Evolutionary conservation across 2,329 filamentous ascomycete genomes (phyloP), one percentile per base, ranked within the genome.

Genomic region (Decorospora gaudefroyi): DNA sequence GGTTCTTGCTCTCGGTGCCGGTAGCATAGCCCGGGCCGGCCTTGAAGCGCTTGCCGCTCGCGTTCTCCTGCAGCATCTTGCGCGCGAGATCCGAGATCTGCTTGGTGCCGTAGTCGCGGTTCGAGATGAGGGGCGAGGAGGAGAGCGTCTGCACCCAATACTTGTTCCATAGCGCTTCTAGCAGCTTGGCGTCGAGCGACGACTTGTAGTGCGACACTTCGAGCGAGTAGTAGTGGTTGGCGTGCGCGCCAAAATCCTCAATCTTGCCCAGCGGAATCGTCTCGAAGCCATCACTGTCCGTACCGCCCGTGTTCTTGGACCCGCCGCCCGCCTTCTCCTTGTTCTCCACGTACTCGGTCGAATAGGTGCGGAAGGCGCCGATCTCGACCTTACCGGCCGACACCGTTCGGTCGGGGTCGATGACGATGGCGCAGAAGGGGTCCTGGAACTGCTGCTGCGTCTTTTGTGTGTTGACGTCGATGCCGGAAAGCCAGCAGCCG

Each of bases 61-160:
- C 69, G 6, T 76, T 82, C 2, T 84, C 82, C 54, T 90, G 84
- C 56, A 79, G 78, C 56, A 95, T 86, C 74, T 96, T 96, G 55
- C 84, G 82, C 27, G 87, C 87, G 29, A 97, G 77, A 69, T 99
- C 93, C 34, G 85, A 77, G 73, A 99, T 93, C 72, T 96, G 91
- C 71, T 91, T 93, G 62, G 87, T 95, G 38, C 86, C 87, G 67
- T 91, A 99, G 59, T 96, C 92, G 52, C 91, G 87, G 65, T 96
- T 97, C 42, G 89, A 90, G 61, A 95, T 85, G 4, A 96, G 80
- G 15, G 92, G 91, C 59, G 85, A 93, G 61, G 95, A 89, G 21
- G 90, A 95, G 13, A 99, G 81, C 4, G 93, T 99, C 65, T 95
- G 88, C 22, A 96, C 91, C 93, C 90, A 96, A 77, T 99, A 99